Conservation (phyloP, 192 early-diverging fungal species). For the Entophlyctis helioformis region DNA sequence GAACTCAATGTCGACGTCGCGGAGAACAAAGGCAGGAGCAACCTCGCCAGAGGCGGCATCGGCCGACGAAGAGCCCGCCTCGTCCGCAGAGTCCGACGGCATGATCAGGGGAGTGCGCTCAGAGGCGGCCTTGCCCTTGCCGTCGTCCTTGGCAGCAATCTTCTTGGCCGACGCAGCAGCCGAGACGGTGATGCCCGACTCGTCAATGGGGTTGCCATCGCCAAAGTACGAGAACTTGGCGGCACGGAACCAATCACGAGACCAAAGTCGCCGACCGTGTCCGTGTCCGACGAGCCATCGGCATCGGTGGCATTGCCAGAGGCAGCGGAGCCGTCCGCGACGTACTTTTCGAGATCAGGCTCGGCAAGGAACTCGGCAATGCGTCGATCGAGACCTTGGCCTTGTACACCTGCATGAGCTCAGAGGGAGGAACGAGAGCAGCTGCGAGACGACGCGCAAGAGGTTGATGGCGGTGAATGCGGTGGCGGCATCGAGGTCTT, state of each 20-base stretch:
- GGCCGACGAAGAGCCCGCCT: no score
- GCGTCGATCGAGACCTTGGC: constrained; percentile 42
- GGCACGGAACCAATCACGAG: background rate
- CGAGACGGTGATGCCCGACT: background rate
- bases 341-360: constrained; percentile 44
- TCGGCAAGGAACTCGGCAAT: constrained; percentile 67
- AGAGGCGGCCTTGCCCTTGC: no score
- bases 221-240: background rate
- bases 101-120: no score
- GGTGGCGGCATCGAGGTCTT: constrained; percentile 45
- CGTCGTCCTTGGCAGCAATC: no score
- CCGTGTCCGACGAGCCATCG: background rate
- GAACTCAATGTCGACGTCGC: constrained; percentile 11
- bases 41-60: no score
- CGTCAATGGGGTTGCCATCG: background rate
- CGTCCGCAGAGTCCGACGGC: no score
- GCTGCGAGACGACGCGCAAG: constrained; percentile 48
- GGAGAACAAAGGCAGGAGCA: constrained; percentile 19
- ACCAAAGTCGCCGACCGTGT: background rate
- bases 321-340: constrained; percentile 2
- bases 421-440: constrained; percentile 38
- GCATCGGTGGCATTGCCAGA: background rate
- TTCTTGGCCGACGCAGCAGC: background rate
- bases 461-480: constrained; percentile 57
- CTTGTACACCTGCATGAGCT: constrained; percentile 37